phyloP scores from a whole-genome alignment of 352 stramenopile species.

The Paralagenidium karlingii region DNA sequence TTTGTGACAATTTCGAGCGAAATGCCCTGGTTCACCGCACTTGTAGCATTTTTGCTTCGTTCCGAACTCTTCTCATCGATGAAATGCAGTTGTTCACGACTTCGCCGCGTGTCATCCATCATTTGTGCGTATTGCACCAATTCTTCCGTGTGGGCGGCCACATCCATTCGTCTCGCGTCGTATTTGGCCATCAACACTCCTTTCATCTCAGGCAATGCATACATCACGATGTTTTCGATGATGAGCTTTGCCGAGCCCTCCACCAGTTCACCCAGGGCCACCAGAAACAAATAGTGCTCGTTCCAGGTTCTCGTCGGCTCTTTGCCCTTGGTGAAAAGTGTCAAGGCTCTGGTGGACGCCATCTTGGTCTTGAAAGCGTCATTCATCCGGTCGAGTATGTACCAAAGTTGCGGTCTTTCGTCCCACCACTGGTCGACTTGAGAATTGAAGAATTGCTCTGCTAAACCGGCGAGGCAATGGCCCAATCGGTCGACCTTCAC shows the following conservation, averaged over 20 bases:
- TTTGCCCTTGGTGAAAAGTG: background rate
- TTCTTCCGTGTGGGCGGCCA: background rate
- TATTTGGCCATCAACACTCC: background rate
- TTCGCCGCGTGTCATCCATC: background rate
- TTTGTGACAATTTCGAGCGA: background rate
- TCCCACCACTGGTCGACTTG: slow-evolving; percentile 7
- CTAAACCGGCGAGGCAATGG: slow-evolving; percentile 4
- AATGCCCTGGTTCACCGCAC: background rate
- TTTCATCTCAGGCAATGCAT: background rate
- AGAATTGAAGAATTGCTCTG: slow-evolving; percentile 5
- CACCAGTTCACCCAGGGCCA: background rate
- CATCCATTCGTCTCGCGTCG: background rate
- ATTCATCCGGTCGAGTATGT: no score
- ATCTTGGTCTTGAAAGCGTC: background rate
- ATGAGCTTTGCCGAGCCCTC: background rate
- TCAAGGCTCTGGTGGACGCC: background rate
- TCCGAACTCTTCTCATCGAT: background rate
- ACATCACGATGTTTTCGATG: background rate
- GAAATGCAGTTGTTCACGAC: background rate
- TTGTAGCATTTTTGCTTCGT: background rate
- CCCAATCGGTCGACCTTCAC: slow-evolving; percentile 5
- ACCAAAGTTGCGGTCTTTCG: background rate
- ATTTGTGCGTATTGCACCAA: background rate
- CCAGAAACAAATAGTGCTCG: background rate
- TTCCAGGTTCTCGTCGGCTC: background rate